Evolutionary conservation across 495 filamentous ascomycete species (phyloP), one percentile per base, ranked within the genome.

Genomic region (Aspergillus conjunctus): DNA sequence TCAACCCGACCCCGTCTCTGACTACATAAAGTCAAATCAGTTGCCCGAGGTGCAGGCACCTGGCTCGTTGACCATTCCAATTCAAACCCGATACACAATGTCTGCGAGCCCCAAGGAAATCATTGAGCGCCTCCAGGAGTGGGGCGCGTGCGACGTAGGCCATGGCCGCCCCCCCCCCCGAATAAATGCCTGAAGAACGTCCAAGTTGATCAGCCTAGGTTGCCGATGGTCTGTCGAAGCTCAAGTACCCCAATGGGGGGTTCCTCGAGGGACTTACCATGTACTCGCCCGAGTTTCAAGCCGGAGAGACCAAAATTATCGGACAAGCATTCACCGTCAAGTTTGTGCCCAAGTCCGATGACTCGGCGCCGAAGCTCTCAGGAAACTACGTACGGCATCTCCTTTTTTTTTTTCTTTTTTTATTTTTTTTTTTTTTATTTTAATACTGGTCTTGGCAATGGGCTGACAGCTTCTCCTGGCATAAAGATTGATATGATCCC

Each of bases 401-500:
- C n/a, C n/a, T n/a, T n/a, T n/a, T n/a, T n/a, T n/a, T n/a, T n/a
- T n/a, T n/a, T n/a, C n/a, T n/a, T n/a, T n/a, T n/a, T n/a, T n/a
- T n/a, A n/a, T n/a, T n/a, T n/a, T n/a, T n/a, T n/a, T n/a, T n/a
- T n/a, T n/a, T n/a, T n/a, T n/a, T n/a, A n/a, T n/a, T n/a, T n/a
- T n/a, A n/a, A n/a, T n/a, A n/a, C n/a, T n/a, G n/a, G n/a, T n/a
- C n/a, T n/a, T n/a, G n/a, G n/a, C n/a, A n/a, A n/a, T n/a, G n/a
- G n/a, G n/a, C n/a, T n/a, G n/a, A n/a, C n/a, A n/a, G n/a, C n/a
- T n/a, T n/a, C n/a, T n/a, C n/a, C n/a, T n/a, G n/a, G n/a, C n/a
- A n/a, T n/a, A n/a, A n/a, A 84, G 83, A 84, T 85, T 61, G 83
- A 85, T 64, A 66, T 67, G 0, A 69, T 85, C 31, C 82, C 81